A percentile compares a stretch with the other conserved stretches of the same genome.
phyloP scores from a whole-genome alignment of 306 rosid species.

The Lathyrus oleraceus region DNA sequence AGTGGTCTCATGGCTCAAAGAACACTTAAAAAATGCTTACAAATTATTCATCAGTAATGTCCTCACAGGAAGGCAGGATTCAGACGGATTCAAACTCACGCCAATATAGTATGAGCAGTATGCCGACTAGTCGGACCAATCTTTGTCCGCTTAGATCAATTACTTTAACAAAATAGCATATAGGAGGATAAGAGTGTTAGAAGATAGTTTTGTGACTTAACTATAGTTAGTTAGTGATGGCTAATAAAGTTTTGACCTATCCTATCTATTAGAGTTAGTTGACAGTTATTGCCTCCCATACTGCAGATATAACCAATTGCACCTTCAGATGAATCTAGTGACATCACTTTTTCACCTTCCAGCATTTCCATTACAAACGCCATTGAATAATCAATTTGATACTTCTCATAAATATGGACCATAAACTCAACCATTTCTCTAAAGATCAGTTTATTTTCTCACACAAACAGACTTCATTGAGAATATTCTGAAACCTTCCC shows the following conservation, averaged over 20 bases:
- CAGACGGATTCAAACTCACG: neutral
- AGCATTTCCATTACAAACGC: neutral
- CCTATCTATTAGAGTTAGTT: neutral
- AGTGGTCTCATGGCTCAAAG: neutral
- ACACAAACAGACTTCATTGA: constrained; percentile 15
- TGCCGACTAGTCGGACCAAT: neutral
- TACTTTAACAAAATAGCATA: neutral
- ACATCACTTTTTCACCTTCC: neutral
- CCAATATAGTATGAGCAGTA: neutral
- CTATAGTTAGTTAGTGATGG: neutral
- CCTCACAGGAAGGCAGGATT: neutral
- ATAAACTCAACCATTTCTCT: constrained; percentile 19
- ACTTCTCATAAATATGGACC: neutral
- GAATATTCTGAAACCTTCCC: constrained; percentile 19
- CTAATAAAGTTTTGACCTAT: neutral
- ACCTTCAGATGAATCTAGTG: neutral
- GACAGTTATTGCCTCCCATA: neutral
- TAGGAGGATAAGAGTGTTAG: neutral
- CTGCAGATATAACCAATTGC: neutral
- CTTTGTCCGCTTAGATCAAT: neutral
- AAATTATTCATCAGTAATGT: neutral
- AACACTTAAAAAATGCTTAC: neutral
- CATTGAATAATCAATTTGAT: neutral
- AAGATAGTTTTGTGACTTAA: constrained; percentile 11
- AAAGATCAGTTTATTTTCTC: constrained; percentile 11